These are phyloP conservation scores for Prunella vulgaris DNA, from an alignment of 257 asterid genomes.

Conservation along the genomic window DNA sequence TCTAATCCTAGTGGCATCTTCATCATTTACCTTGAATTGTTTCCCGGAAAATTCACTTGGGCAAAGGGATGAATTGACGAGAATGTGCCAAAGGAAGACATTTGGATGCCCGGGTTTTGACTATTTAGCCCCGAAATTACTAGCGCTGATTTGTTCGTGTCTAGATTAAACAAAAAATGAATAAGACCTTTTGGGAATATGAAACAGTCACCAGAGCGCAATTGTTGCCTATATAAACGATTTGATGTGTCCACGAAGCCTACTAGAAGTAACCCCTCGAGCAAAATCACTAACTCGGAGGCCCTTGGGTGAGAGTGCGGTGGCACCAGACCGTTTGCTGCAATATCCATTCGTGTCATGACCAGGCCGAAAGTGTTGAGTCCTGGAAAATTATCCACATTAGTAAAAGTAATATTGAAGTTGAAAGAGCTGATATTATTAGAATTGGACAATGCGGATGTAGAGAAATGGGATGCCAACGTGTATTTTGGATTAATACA, in stretches of 20 bases:
- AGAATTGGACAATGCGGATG: slow-evolving; percentile 32
- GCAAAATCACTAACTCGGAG: slow-evolving; percentile 38
- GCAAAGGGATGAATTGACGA: not conserved
- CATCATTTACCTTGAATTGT: slow-evolving; percentile 21
- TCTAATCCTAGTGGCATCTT: slow-evolving; percentile 25
- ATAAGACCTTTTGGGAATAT: slow-evolving; percentile 39
- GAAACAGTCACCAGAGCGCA: slow-evolving; percentile 34
- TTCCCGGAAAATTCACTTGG: slow-evolving; percentile 32
- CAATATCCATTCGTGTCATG: slow-evolving; percentile 43
- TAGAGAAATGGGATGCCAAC: slow-evolving; percentile 34
- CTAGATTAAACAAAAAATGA: slow-evolving; percentile 36
- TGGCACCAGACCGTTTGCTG: slow-evolving; percentile 33
- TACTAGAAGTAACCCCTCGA: slow-evolving; percentile 38
- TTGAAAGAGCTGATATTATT: slow-evolving; percentile 27
- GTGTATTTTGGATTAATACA: slow-evolving; percentile 42
- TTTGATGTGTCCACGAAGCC: slow-evolving; percentile 38
- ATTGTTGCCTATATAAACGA: slow-evolving; percentile 28
- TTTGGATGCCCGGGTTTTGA: slow-evolving; percentile 45
- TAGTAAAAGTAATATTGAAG: slow-evolving; percentile 29
- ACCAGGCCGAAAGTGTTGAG: slow-evolving; percentile 42
- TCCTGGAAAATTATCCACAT: slow-evolving; percentile 21
- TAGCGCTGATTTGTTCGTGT: slow-evolving; percentile 14
- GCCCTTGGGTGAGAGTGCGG: slow-evolving; percentile 54
- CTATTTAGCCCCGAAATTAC: slow-evolving; percentile 40
- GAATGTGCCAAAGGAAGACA: slow-evolving; percentile 27